Base-by-base conservation (phyloP, 2,329 filamentous ascomycete genomes). In the Myriosclerotinia scirpicola region DNA sequence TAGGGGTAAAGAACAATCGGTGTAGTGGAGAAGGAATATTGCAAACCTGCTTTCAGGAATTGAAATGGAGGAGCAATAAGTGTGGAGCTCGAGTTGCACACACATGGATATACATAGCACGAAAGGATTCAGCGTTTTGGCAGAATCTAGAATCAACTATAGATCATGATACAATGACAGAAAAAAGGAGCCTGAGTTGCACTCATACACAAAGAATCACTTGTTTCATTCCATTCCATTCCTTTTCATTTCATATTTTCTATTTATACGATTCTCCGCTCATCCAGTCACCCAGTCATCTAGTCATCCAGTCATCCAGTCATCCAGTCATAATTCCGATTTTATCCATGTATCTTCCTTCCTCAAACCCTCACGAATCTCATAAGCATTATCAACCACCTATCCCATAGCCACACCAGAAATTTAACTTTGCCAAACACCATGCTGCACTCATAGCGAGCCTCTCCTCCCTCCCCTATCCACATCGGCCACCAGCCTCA, bases 101-200 rank as follows among this genome's bases (percentile, higher is more conserved):
- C 26, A 50, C 14, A 50, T n/a, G n/a, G n/a, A n/a, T 20, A 17
- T 48, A 50, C 26, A 22, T 17, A 26, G 44, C 22, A 38, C 30
- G 26, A 26, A 26, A 61, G 5, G 34, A 20, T 50, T 44, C 38
- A 50, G 46, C 58, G 17, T 6, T 12, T 3, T 17, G 6, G 52
- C 46, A 61, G 58, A 26, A 38, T 26, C 46, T 26, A n/a, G 58
- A 61, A 50, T 38, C 22, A 36, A 30, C 22, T 8, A 40, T 62
- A 54, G 36, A 54, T 53, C 22, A 54, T 20, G 36, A 54, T n/a
- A 42, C 48, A 42, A 42, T 42, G 42, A 54, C 22, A 63, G 6
- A n/a, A 42, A 22, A 60, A 38, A 17, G 20, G 22, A 60, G n/a
- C 30, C 22, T 60, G 30, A 26, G 7, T 61, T 60, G 42, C 42